Evolutionary conservation across 768 basidiomycete genomes (phyloP).

Genomic region (Crassisporium funariophilum): DNA sequence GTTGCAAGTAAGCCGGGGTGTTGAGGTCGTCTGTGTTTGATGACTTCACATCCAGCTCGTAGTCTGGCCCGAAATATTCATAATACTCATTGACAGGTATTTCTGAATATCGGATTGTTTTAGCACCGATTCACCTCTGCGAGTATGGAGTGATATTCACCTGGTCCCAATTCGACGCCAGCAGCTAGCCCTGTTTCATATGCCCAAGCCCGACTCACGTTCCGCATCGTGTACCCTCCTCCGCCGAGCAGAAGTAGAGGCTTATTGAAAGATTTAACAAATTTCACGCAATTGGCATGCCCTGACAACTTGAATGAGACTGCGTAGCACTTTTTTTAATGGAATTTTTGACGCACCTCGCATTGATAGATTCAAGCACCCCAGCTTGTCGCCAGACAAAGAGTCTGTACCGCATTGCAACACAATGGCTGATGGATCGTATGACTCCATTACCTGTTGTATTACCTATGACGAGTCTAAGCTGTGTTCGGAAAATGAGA

Average conservation of each 20-base stretch:
- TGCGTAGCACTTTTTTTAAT: not conserved
- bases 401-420: conserved; percentile 98
- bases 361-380: conserved; percentile 97
- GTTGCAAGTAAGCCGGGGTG: conserved; percentile 88
- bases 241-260: conserved; percentile 95
- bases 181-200: conserved; percentile 98
- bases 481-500: not conserved
- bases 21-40: conserved; percentile 97
- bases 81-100: conserved; percentile 99
- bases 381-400: conserved; percentile 92
- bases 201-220: conserved; percentile 96
- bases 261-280: conserved; percentile 94
- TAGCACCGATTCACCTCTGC: too few relatives aligned
- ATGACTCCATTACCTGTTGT: conserved; percentile 89
- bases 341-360: conserved; percentile 49
- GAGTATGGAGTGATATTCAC: too few relatives aligned
- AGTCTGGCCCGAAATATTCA: conserved; percentile 98
- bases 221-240: conserved; percentile 98
- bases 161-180: conserved; percentile 86
- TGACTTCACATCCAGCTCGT: conserved; percentile 90
- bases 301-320: conserved; percentile 44
- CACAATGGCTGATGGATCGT: conserved; percentile 93
- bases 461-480: conserved; percentile 66
- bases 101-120: too few relatives aligned
- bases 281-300: conserved; percentile 96